Evolutionary conservation across 2,329 filamentous ascomycete genomes (phyloP), one percentile per base, ranked within the genome.

Genomic region (Curvularia eragrostidis): DNA sequence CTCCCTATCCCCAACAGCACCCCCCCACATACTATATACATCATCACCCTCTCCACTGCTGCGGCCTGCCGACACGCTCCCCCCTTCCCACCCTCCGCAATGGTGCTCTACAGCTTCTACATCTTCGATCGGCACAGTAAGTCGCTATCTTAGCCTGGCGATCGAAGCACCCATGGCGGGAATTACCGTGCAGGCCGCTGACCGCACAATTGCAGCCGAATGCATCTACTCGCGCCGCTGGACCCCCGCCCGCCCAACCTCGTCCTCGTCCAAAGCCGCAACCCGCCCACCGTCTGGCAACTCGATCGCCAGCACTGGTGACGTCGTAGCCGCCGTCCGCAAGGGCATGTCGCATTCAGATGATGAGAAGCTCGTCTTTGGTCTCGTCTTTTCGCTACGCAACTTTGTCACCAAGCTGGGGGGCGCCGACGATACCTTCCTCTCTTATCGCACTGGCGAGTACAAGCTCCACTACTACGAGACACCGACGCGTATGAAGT

Each of bases 381-480:
- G 95, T 69, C 95, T 94, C 58, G 89, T 99, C 64, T 99, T 97
- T 82, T 97, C 93, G 48, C 83, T 99, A 69, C 89, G 95, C 70
- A 97, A 97, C 80, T 97, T 99, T 90, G 92, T 91, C 62, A 91
- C 92, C 77, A 97, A 97, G 82, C 86, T 99, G 47, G 94, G 94
- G 72, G 94, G 94, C 65, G 88, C 91, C 53, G 93, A 97, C 76
- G 94, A 97, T 81, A 86, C 83, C 75, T 99, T 99, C 78, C 90
- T 99, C 68, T 92, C 89, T 67, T 99, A 91, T 80, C 90, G 92
- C 68, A 99, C 95, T 52, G 91, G 85, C 67, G 90, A 97, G 79
- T 99, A 99, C 84, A 97, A 97, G 81, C 86, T 99, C 69, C 95
- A 99, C 81, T 99, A 96, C 82, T 99, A 97, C 84, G 95, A 99